Base-by-base conservation (phyloP, 2,329 filamentous ascomycete species). In the Lecanoromycetidae sp. region DNA sequence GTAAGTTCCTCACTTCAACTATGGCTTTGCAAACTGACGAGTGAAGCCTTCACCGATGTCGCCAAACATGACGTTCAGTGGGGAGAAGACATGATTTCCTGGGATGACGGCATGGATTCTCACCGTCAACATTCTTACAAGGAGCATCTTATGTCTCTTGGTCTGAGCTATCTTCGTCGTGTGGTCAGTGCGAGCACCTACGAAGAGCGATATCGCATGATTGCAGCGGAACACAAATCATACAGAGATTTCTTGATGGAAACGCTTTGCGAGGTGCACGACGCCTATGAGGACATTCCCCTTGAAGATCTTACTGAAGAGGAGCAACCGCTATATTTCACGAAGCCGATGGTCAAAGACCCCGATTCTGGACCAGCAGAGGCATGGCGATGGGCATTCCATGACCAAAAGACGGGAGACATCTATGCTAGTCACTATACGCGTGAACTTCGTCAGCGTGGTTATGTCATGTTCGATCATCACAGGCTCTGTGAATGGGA, bases 31-130 rank as follows among this genome's bases (percentile, higher is more conserved):
- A 6, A 17, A 15, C 20, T 43, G 17, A 36, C n/a, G 8, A 19
- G n/a, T 36, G 9, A 12, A 35, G 38, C 36, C 17, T 48, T 48
- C 29, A 48, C 43, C 19, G 38, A 48, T n/a, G 20, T 48, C 26
- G 45, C 45, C 15, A n/a, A 20, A 10, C 45, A 48, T 43, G 37
- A 48, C 19, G 30, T 48, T 15, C 23, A 32, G 17, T 48, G 35
- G 37, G 37, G 37, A 10, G 38, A 48, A n/a, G 9, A 23, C 5
- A 17, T n/a, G 10, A 34, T 44, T 2, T 9, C 15, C 9, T 43
- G 25, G 4, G 20, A 15, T 26, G 35, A 44, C 19, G 30, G 43
- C 20, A 7, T 5, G 17, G 22, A 12, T 3, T 9, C 2, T 3
- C 27, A 3, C 7, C 22, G 26, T 7, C 7, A 32, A 15, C 12